Evolutionary conservation across 169 alveolate genomes (phyloP), one percentile per base, ranked within the genome.

Genomic region (Cryptosporidium ubiquitum): DNA sequence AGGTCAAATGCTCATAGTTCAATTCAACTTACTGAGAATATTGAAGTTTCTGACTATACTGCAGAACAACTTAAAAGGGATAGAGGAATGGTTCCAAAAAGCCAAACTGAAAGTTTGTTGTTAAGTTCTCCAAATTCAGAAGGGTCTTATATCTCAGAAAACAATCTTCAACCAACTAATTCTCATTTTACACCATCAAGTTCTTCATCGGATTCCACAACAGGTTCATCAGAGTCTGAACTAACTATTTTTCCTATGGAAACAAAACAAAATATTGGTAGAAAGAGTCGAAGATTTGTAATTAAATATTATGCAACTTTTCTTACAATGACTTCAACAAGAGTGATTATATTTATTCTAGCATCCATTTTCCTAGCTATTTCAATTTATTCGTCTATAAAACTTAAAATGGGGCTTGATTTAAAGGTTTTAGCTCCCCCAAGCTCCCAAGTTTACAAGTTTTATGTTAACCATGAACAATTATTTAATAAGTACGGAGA

Each of bases 251-350:
- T 79, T 42, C 89, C 89, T 2, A 79, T 79, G 89, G 89, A 79
- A 33, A 20, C 74, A 20, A 58, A 61, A 29, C 89, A 79, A 61
- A 79, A 79, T 44, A 79, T 79, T 23, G 89, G 89, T 33, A 33
- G 89, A 64, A 79, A 58, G 40, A 79, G 89, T 37, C 52, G 89
- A 31, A 37, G 89, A 29, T 79, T 79, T 44, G 89, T 79, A 26
- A 79, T 79, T n/a, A 58, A 64, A 35, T 79, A 79, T 29, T 79
- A 79, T 79, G 89, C 89, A 20, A 79, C 79, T n/a, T 79, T 79
- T 64, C 74, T 79, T 2, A 79, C 89, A 12, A 60, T 79, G 89
- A 40, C 75, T 40, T 64, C 89, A 26, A 64, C 75, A 12, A 79
- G 89, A 58, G 20, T 79, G 16, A 26, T 58, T 23, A 79, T 79